Evolutionary conservation across 2,329 filamentous ascomycete genomes (phyloP), one percentile per base, ranked within the genome.

Genomic region (Paracorniculantispora psalliotae): DNA sequence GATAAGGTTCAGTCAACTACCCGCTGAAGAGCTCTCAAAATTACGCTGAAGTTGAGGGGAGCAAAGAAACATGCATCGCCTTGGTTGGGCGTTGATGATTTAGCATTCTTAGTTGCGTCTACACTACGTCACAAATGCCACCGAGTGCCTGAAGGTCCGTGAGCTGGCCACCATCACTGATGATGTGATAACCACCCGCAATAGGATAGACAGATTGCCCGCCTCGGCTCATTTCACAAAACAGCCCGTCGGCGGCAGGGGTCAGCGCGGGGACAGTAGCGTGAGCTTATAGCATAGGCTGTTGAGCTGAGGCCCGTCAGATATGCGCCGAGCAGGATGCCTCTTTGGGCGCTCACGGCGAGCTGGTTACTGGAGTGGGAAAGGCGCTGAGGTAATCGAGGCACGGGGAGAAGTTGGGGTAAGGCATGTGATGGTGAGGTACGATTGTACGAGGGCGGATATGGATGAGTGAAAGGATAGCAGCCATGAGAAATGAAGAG

Each of bases 361-460:
- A 47, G 43, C 43, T 48, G 43, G 33, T 48, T 54, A 35, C 26
- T 47, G 43, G 2, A 39, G 44, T 17, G 30, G 43, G 33, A 15
- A 35, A 41, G 53, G 53, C 28, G 43, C 53, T 56, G 53, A 56
- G 53, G 53, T 56, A 56, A 56, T 56, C 30, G 8, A 41, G 33
- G 33, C 33, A 39, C 48, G 21, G 53, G n/a, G n/a, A n/a, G n/a
- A n/a, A n/a, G 43, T 37, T 48, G 35, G 12, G 7, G 23, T 9
- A 9, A 4, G 9, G 21, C 33, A 39, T 12, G 35, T 35, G 28
- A 25, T 23, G 49, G 12, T 19, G 15, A 33, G 12, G 37, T 17
- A n/a, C 13, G 13, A 5, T 21, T 37, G 10, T 9, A 37, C 12
- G 4, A 37, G 10, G 10, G 33, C 10, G 10, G 6, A 6, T 37